A percentile compares a stretch with the other conserved stretches of the same genome.
phyloP scores from a whole-genome alignment of 768 basidiomycete genomes.

The Leccinellum rugosiceps region DNA sequence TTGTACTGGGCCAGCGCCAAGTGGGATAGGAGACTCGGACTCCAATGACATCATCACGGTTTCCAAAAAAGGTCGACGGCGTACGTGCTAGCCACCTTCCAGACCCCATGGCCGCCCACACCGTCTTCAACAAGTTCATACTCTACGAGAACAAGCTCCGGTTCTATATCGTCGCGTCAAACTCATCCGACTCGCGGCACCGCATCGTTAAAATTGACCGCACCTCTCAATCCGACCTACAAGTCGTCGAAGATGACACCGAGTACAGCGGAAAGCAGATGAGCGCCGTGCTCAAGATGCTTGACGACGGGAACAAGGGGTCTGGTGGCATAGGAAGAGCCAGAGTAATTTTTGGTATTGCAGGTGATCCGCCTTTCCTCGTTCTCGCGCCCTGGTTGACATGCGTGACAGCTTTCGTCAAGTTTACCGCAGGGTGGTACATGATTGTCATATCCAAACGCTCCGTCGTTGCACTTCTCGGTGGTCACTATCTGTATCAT shows the following conservation, averaged over 20 bases:
- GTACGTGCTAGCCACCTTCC: too few relatives aligned
- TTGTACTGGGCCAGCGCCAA: too few relatives aligned
- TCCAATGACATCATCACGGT: slow-evolving; percentile 25
- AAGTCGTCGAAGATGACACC: slow-evolving; percentile 81
- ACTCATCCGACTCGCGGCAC: slow-evolving; percentile 83
- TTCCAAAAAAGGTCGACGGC: slow-evolving; percentile 6
- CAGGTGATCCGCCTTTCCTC: slow-evolving; percentile 45
- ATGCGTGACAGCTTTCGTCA: slow-evolving; percentile 66
- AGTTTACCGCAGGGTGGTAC: slow-evolving; percentile 95
- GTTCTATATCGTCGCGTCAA: slow-evolving; percentile 91
- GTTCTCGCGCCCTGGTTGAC: background rate
- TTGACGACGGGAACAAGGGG: slow-evolving; percentile 90
- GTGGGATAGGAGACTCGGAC: slow-evolving; percentile 10
- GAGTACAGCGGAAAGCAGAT: slow-evolving; percentile 89
- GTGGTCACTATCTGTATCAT: slow-evolving; percentile 95
- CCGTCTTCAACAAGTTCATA: slow-evolving; percentile 72
- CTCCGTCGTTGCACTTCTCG: slow-evolving; percentile 88
- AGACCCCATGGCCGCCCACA: background rate
- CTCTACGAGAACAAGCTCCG: slow-evolving; percentile 90
- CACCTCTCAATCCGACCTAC: slow-evolving; percentile 69
- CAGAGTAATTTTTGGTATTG: slow-evolving; percentile 78
- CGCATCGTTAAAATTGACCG: slow-evolving; percentile 93
- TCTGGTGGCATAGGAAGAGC: slow-evolving; percentile 84
- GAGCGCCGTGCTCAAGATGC: slow-evolving; percentile 88
- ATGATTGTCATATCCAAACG: slow-evolving; percentile 89